These are phyloP conservation scores for Ceratocystis ficicola DNA, from an alignment of 2,329 filamentous ascomycete species.

Conservation along the genomic window DNA sequence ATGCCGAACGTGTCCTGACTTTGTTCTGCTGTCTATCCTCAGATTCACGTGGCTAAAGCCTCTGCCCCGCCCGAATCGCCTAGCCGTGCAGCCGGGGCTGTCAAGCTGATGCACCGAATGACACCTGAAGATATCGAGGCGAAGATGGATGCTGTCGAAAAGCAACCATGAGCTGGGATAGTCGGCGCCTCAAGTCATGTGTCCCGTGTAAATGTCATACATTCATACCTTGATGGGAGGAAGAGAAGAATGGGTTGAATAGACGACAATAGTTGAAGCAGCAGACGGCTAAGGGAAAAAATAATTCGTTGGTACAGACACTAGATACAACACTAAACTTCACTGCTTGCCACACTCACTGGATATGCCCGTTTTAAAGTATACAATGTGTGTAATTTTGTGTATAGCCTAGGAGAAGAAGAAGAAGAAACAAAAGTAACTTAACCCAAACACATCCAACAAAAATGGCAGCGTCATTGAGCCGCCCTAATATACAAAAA, in stretches of 20 bases:
- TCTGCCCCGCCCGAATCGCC: slow-evolving; percentile 40
- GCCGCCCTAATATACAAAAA: not conserved
- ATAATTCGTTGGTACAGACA: too few relatives aligned
- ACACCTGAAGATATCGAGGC: slow-evolving; percentile 51
- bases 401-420: not conserved
- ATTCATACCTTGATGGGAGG: too few relatives aligned
- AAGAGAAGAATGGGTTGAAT: not conserved
- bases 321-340: too few relatives aligned
- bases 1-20: not conserved
- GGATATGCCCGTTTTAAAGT: too few relatives aligned
- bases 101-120: slow-evolving; percentile 71
- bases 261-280: not conserved
- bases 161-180: slow-evolving; percentile 20
- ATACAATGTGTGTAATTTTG: not conserved
- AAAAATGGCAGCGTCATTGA: not conserved
- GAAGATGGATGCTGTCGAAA: slow-evolving; percentile 53
- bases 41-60: slow-evolving; percentile 53
- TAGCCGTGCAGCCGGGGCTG: slow-evolving; percentile 44
- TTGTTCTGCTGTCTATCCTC: not conserved
- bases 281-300: not conserved
- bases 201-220: too few relatives aligned
- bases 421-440: not conserved
- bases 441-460: not conserved
- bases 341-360: too few relatives aligned
- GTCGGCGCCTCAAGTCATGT: not conserved